Base-by-base conservation (phyloP, 495 filamentous ascomycete species). In the Aspergillus wentii region DNA sequence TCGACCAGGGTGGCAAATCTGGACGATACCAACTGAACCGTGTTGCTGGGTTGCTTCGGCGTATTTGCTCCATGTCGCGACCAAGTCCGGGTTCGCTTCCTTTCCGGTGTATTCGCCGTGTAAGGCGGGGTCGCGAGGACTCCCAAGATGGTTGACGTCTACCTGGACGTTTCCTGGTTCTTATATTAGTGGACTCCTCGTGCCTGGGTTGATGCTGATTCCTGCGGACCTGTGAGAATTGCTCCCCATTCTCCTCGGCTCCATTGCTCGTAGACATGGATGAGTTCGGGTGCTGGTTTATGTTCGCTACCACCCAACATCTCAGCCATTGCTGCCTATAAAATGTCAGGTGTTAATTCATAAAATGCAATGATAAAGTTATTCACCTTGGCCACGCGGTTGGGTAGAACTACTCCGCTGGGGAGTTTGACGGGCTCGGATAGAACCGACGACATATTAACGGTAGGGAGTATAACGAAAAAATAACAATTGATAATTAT, bases 1-100 rank as follows among this genome's bases (percentile, higher is more conserved):
- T 1, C 77, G 65, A 2, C 77, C 78, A 0, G 77, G 74, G 38
- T 83, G 79, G 48, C 65, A 71, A 38, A 82, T 48, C 43, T 83
- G 77, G 2, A 78, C 64, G 19, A 82, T 58, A 8, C 62, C 46
- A 0, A 75, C 69, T 2, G 75, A 68, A 17, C 64, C 68, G 30
- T 68, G 51, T 14, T 63, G 52, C 39, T 76, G 66, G 44, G 51
- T 56, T 26, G 68, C 50, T 7, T 54, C 38, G 8, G 75, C 75
- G 49, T 70, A 79, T 28, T 58, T 53, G 34, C 59, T 65, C 65
- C 69, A 79, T 19, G 52, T 41, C 0, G 51, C 47, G 29, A 72
- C 22, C 1, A 67, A 49, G 18, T 47, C 40, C 9, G 47, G 43
- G 32, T 57, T 51, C 2, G 40, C 41, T n/a, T 63, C 47, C 16